Conservation (phyloP, 371 early-diverging fungal genomes). For the Mucor irregularis region DNA sequence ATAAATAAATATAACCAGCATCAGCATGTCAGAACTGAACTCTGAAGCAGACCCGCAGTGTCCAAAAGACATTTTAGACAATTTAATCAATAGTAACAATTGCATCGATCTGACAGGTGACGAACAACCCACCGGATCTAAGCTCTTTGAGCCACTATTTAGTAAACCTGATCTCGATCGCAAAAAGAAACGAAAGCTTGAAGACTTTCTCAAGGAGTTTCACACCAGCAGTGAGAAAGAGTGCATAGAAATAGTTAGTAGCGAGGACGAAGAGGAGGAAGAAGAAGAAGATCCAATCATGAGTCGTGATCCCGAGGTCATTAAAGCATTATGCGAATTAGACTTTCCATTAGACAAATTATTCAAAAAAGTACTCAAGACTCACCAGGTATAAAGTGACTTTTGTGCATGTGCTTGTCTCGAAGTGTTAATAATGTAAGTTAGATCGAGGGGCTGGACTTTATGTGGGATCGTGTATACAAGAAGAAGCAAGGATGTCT, state of each 20-base stretch:
- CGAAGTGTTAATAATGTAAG: background rate
- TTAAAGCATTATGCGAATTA: background rate
- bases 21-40: too few relatives aligned
- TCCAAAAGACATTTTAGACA: background rate
- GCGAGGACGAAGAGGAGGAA: background rate
- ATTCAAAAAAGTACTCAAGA: conserved; percentile 43
- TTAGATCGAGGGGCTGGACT: conserved; percentile 66
- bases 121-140: background rate
- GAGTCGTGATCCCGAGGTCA: background rate
- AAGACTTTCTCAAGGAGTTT: background rate
- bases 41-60: too few relatives aligned
- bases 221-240: background rate
- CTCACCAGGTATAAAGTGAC: conserved; percentile 54
- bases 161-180: too few relatives aligned
- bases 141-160: background rate
- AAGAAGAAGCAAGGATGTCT: conserved; percentile 76
- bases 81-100: background rate
- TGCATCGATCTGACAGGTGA: background rate
- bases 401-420: background rate
- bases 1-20: too few relatives aligned
- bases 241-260: background rate
- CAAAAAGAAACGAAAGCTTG: background rate
- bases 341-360: background rate
- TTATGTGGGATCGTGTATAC: conserved; percentile 79
- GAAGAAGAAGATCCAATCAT: background rate